Evolutionary conservation across 1,139 yeast genomes (phyloP), one percentile per base, ranked within the genome.

Genomic region (Taphrina populina): DNA sequence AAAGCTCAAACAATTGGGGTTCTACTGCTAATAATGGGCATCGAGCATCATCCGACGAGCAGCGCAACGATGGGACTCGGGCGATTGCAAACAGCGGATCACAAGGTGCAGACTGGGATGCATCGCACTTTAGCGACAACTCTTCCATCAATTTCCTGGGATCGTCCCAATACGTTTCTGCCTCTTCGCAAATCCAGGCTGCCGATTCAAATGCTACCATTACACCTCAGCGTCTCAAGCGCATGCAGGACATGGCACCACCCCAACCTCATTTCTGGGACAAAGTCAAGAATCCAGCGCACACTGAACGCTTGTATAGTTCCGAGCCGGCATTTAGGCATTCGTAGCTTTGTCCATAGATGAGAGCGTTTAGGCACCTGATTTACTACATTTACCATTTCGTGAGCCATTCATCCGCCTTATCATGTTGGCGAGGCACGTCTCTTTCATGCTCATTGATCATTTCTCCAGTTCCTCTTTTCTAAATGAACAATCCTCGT

Each of bases 381-480:
- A 3, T 13, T 32, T 19, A 3, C 13, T 32, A 19, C 17, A 6
- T 34, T 20, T 24, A 49, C 54, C 54, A 49, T 19, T 49, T 49
- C 13, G 24, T 39, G 19, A 49, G 15, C 54, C 54, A 49, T 20
- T 40, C 54, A 7, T 29, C 54, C 3, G 54, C 54, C 10, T 29
- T 23, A 10, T 49, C 54, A 21, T 40, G 46, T 15, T 24, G 29
- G 8, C 54, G 21, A 6, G 54, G 54, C 3, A 49, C 30, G 26
- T 49, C 54, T 10, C 54, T 20, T 23, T 49, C 54, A 30, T 39
- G 34, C 46, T 49, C 54, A 3, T 40, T 26, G 23, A 49, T 39
- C 54, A 49, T 49, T 20, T 49, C 54, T 27, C 43, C 46, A 32
- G 54, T 49, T 32, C 54, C 54, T 8, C 54, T 29, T 19, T 49